A percentile compares a stretch with the other conserved stretches of the same genome.
These are phyloP conservation scores for Neurospora discreta DNA, from an alignment of 495 filamentous ascomycete species.

Conservation along the genomic window DNA sequence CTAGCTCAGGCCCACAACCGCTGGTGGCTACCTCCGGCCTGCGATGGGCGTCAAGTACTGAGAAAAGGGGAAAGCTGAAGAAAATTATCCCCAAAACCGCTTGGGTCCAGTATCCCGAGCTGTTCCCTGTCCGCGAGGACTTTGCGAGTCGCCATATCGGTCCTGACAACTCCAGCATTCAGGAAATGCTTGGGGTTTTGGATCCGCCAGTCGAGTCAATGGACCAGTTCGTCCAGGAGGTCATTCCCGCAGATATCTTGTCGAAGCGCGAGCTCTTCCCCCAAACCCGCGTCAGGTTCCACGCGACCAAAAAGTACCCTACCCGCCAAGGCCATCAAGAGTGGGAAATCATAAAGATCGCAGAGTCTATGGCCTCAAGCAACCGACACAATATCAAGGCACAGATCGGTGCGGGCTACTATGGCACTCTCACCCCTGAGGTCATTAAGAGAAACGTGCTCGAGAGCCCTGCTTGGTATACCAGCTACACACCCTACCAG, in stretches of 20 bases:
- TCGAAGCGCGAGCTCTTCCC: constrained; percentile 41
- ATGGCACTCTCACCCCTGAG: constrained; percentile 72
- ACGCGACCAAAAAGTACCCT: neutral
- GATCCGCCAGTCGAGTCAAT: constrained; percentile 62
- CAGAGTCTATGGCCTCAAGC: constrained; percentile 51
- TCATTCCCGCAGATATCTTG: constrained; percentile 76
- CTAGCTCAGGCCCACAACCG: neutral
- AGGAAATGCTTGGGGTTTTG: constrained; percentile 72
- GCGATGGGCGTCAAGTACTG: neutral
- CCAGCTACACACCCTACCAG: constrained; percentile 97
- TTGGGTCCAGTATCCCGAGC: constrained; percentile 5
- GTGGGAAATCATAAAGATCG: constrained; percentile 28
- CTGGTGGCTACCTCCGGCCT: neutral
- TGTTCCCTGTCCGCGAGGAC: constrained; percentile 34
- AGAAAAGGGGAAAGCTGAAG: neutral
- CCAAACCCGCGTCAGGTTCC: constrained; percentile 9
- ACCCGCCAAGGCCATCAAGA: constrained; percentile 20
- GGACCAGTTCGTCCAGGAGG: constrained; percentile 83
- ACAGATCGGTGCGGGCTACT: constrained; percentile 85
- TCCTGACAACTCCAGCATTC: constrained; percentile 58
- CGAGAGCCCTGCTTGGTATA: constrained; percentile 96
- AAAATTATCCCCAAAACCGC: neutral
- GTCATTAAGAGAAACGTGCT: constrained; percentile 93
- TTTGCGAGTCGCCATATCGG: constrained; percentile 92
- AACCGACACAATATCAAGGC: constrained; percentile 51